These are phyloP conservation scores for Penicillium aurantiogriseum DNA, from an alignment of 2,329 filamentous ascomycete species.

Conservation along the genomic window DNA sequence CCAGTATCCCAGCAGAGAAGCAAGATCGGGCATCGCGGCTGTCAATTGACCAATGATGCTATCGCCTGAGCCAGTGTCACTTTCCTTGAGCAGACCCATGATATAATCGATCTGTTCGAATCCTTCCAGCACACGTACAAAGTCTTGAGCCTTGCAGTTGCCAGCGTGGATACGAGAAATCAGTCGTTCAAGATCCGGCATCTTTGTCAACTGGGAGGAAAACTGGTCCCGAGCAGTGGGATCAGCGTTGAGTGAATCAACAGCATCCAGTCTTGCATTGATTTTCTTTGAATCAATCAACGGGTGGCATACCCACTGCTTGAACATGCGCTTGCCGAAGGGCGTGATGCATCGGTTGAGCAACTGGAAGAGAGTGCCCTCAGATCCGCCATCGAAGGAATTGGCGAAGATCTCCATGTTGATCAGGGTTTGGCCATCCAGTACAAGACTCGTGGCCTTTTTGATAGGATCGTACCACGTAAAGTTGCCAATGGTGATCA, in stretches of 20 bases:
- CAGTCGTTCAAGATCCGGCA: slow-evolving; percentile 90
- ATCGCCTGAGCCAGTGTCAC: slow-evolving; percentile 59
- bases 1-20: slow-evolving; percentile 75
- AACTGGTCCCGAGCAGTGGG: slow-evolving; percentile 79
- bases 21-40: slow-evolving; percentile 79
- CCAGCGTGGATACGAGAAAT: slow-evolving; percentile 94
- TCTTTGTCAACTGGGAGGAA: slow-evolving; percentile 79
- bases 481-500: slow-evolving; percentile 89
- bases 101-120: slow-evolving; percentile 98
- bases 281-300: slow-evolving; percentile 82
- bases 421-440: slow-evolving; percentile 94
- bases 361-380: slow-evolving; percentile 86
- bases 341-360: slow-evolving; percentile 94
- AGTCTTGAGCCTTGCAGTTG: slow-evolving; percentile 86
- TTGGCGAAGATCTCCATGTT: slow-evolving; percentile 98
- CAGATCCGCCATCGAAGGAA: slow-evolving; percentile 76
- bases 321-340: slow-evolving; percentile 93
- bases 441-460: slow-evolving; percentile 81
- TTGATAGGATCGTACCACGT: slow-evolving; percentile 88
- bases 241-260: slow-evolving; percentile 88
- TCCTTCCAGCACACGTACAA: slow-evolving; percentile 87
- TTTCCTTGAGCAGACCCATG: slow-evolving; percentile 72
- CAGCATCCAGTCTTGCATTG: slow-evolving; percentile 89
- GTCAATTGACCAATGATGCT: slow-evolving; percentile 84
- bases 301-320: slow-evolving; percentile 96